phyloP scores from a whole-genome alignment of 352 stramenopile genomes.

The Phytophthora cactorum region DNA sequence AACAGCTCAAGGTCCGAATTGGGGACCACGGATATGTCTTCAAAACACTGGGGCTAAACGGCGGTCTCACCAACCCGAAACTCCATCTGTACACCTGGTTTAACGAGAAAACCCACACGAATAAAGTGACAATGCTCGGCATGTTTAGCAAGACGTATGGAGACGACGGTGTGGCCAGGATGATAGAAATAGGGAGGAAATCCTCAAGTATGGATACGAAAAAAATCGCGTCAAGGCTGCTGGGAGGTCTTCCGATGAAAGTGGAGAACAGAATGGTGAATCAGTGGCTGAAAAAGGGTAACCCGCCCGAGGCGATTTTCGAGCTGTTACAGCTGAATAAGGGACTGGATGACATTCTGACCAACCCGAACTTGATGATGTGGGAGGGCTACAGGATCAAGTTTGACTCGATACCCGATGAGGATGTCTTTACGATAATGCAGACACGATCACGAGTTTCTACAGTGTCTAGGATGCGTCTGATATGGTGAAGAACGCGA shows the following conservation, averaged over 20 bases:
- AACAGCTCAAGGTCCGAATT: background rate
- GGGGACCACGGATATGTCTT: background rate
- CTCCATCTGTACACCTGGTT: background rate
- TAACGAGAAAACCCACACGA: constrained; percentile 5
- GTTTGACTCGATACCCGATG: background rate
- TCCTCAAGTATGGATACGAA: background rate
- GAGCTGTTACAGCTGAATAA: background rate
- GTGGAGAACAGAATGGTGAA: constrained; percentile 1
- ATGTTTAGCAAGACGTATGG: constrained; percentile 10
- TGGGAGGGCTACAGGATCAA: background rate
- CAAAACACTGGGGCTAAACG: background rate
- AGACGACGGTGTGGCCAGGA: constrained; percentile 2
- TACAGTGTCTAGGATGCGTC: too few species aligned
- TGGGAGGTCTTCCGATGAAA: background rate
- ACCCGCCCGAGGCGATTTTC: background rate
- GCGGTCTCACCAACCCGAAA: background rate
- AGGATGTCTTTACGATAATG: too few species aligned
- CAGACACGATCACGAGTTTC: too few species aligned
- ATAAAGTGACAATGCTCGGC: constrained; percentile 7
- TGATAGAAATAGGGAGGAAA: background rate
- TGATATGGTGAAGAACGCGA: too few species aligned
- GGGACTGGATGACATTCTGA: background rate
- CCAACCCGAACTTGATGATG: background rate
- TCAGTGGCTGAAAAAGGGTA: background rate
- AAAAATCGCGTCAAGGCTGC: background rate